phyloP scores from a whole-genome alignment of 2,329 filamentous ascomycete species.

The Gremmenia infestans region DNA sequence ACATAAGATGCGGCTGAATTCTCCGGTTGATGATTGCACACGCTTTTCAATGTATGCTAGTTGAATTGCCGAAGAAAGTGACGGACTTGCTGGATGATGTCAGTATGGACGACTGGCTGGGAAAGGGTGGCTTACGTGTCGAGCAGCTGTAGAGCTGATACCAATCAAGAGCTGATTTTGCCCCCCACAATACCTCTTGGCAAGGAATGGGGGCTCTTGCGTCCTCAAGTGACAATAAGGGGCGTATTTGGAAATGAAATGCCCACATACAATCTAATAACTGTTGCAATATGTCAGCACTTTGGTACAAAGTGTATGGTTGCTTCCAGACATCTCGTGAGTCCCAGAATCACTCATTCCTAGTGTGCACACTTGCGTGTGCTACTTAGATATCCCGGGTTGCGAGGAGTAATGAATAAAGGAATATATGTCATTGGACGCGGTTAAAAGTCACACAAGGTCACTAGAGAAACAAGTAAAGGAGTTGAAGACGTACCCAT shows the following conservation, averaged over 20 bases:
- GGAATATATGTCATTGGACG: neutral
- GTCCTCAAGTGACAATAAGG: conserved; percentile 36
- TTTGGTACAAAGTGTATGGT: neutral
- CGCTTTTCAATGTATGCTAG: conserved; percentile 45
- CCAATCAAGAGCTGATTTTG: conserved; percentile 32
- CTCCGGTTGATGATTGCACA: conserved; percentile 39
- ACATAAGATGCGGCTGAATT: conserved; percentile 44
- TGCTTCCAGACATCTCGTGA: neutral
- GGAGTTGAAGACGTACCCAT: conserved; percentile 33
- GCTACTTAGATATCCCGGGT: neutral
- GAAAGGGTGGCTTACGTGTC: conserved; percentile 10
- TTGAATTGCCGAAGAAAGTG: conserved; percentile 39
- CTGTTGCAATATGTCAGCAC: conserved; percentile 19
- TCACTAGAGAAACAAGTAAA: neutral
- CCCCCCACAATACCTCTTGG: conserved; percentile 38
- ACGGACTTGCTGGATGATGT: conserved; percentile 26
- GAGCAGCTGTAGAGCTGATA: conserved; percentile 20
- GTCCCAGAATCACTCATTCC: neutral
- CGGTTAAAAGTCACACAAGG: neutral
- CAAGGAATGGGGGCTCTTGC: conserved; percentile 36
- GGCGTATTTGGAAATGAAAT: conserved; percentile 35
- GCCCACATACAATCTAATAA: conserved; percentile 38
- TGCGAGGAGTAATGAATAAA: neutral
- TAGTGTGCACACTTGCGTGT: no score
- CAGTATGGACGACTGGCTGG: neutral